Evolutionary conservation across 805 yeast species (phyloP), one percentile per base, ranked within the genome.

Genomic region (Cyberlindnera sargentensis): DNA sequence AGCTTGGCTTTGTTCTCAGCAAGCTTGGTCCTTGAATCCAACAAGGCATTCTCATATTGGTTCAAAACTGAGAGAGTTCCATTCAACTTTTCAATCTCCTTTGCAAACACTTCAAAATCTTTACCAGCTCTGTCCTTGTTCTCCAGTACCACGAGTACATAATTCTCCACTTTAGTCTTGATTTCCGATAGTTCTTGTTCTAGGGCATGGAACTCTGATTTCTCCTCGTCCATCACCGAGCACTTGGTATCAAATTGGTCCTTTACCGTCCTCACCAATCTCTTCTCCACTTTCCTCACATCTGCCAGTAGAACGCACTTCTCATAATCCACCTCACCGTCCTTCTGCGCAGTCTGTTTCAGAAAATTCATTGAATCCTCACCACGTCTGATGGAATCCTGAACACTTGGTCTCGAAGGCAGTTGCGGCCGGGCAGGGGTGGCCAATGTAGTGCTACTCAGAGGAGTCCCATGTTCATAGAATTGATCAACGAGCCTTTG

Each of bases 401-500:
- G 25, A 5, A 47, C 44, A 23, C 31, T 45, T 3, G 48, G 33
- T 20, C 47, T 36, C 10, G 50, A 30, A 6, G 45, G 39, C 26
- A 35, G 29, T 4, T 47, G 49, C 2, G 48, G 8, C 41, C 34
- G 6, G 27, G 36, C 10, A 15, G 27, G 8, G 30, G 33, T 45
- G 23, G 47, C 20, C 20, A 15, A 37, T 5, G 46, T 32, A 27
- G 23, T 34, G 9, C 36, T 24, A 23, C 31, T 6, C 27, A 27
- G 28, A 3, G 52, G 46, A 1, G 39, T 11, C 6, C 34, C 40
- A 11, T 41, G 39, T 9, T 46, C 47, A 30, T 50, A 52, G 36
- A 52, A 52, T 44, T 52, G 56, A 24, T 52, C 53, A 6, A 52
- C 56, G 1, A 52, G 45, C 24, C 54, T 32, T 23, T 47, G 36